These are phyloP conservation scores for Rhexocercosporidium sp. DNA, from an alignment of 2,329 filamentous ascomycete genomes.

Conservation along the genomic window DNA sequence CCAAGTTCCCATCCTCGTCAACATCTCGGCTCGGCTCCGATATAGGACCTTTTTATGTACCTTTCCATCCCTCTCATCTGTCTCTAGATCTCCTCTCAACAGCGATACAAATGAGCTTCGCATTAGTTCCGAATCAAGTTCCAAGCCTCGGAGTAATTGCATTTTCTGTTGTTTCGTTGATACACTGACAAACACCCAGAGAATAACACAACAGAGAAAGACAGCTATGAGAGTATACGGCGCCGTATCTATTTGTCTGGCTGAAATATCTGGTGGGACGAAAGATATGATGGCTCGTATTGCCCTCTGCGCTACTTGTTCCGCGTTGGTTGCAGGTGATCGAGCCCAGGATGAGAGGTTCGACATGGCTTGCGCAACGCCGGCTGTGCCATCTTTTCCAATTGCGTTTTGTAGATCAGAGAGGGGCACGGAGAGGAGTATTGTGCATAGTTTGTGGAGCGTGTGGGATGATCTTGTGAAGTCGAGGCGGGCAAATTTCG, in stretches of 20 bases:
- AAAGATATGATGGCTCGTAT: slow-evolving; percentile 28
- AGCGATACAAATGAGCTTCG: slow-evolving; percentile 25
- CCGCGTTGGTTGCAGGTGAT: slow-evolving; percentile 20
- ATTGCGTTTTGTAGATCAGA: slow-evolving; percentile 33
- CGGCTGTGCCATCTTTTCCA: slow-evolving; percentile 28
- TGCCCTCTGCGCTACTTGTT: slow-evolving; percentile 27
- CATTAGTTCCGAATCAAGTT: slow-evolving; percentile 5
- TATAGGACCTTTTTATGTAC: slow-evolving; percentile 27
- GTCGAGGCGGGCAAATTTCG: too few species aligned
- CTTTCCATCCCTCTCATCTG: slow-evolving; percentile 4
- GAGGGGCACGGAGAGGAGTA: slow-evolving; percentile 30
- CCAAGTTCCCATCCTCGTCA: slow-evolving; percentile 35
- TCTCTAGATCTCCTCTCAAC: slow-evolving; percentile 12
- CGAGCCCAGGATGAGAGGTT: slow-evolving; percentile 29
- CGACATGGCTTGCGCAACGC: slow-evolving; percentile 25
- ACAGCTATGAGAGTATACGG: slow-evolving; percentile 32
- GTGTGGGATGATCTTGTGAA: slow-evolving; percentile 29
- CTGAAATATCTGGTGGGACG: slow-evolving; percentile 11
- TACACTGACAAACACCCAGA: slow-evolving; percentile 33
- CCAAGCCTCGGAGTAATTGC: slow-evolving; percentile 10
- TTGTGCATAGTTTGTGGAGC: slow-evolving; percentile 28
- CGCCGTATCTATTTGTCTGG: slow-evolving; percentile 24
- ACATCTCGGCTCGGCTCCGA: slow-evolving; percentile 34
- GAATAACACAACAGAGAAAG: slow-evolving; percentile 33
- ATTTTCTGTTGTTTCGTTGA: slow-evolving; percentile 17